Percentiles rank a stretch among this genome's conserved stretches.
These are phyloP conservation scores for Trichaptum fuscoviolaceum DNA, from an alignment of 768 basidiomycete genomes.

Conservation along the genomic window DNA sequence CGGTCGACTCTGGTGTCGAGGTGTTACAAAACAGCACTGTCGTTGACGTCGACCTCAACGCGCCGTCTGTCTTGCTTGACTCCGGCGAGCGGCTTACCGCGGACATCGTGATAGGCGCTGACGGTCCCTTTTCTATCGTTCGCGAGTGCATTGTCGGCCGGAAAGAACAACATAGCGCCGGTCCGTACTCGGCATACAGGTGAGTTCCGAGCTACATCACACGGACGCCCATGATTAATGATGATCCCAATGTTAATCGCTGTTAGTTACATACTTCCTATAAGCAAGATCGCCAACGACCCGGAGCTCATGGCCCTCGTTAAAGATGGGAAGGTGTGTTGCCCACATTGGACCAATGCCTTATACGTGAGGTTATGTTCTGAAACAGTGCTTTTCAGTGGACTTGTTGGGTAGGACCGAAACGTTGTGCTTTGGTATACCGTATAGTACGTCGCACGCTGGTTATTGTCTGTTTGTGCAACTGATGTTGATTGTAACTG, in stretches of 20 bases:
- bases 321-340: not conserved
- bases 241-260: no score
- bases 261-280: not conserved
- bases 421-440: not conserved
- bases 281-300: not conserved
- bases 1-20: slow-evolving; percentile 41
- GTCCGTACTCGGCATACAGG: not conserved
- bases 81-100: slow-evolving; percentile 40
- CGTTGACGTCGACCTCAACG: slow-evolving; percentile 18
- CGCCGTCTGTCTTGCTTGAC: slow-evolving; percentile 26
- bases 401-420: not conserved
- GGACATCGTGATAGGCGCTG: slow-evolving; percentile 59
- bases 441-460: not conserved
- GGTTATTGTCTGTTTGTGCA: not conserved
- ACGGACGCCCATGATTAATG: no score
- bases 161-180: not conserved
- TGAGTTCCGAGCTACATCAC: not conserved
- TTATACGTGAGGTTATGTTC: not conserved
- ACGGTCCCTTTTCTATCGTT: slow-evolving; percentile 44
- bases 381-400: not conserved
- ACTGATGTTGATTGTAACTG: not conserved
- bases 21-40: slow-evolving; percentile 36
- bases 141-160: slow-evolving; percentile 23
- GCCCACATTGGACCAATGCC: not conserved
- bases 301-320: not conserved